Percentiles rank a stretch among this genome's conserved stretches.
Conservation (phyloP, 2,329 filamentous ascomycete genomes). For the Shiraia sp. region DNA sequence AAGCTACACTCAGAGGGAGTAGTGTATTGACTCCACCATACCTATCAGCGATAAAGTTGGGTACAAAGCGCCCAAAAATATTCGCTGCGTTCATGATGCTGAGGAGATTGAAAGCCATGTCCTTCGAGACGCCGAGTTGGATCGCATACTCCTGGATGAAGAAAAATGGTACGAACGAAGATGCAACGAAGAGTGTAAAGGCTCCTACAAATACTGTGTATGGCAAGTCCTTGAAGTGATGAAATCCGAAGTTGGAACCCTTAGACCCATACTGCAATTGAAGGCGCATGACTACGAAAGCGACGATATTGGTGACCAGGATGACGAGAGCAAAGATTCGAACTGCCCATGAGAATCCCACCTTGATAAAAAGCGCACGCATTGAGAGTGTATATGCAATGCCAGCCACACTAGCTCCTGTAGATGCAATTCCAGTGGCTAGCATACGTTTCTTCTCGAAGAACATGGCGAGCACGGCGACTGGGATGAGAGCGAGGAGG, state of each 20-base stretch:
- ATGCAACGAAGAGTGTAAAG: slow-evolving; percentile 19
- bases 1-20: slow-evolving; percentile 34
- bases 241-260: slow-evolving; percentile 12
- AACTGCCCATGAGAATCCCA: slow-evolving; percentile 40
- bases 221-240: slow-evolving; percentile 21
- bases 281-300: slow-evolving; percentile 17
- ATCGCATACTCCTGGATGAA: slow-evolving; percentile 27
- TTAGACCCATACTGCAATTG: slow-evolving; percentile 17
- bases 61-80: slow-evolving; percentile 49
- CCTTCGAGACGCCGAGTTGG: slow-evolving; percentile 27
- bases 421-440: slow-evolving; percentile 38
- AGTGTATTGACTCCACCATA: slow-evolving; percentile 45
- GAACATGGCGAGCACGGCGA: slow-evolving; percentile 39
- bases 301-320: slow-evolving; percentile 12
- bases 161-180: slow-evolving; percentile 22
- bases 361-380: slow-evolving; percentile 29
- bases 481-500: slow-evolving; percentile 29
- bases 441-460: slow-evolving; percentile 40
- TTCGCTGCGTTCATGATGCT: slow-evolving; percentile 65
- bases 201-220: slow-evolving; percentile 19
- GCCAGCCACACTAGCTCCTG: slow-evolving; percentile 40
- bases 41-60: slow-evolving; percentile 46
- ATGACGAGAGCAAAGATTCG: slow-evolving; percentile 15
- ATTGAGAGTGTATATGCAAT: slow-evolving; percentile 38
- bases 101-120: slow-evolving; percentile 66